Base-by-base conservation (phyloP, 805 yeast genomes). In the Candida silvatica region DNA sequence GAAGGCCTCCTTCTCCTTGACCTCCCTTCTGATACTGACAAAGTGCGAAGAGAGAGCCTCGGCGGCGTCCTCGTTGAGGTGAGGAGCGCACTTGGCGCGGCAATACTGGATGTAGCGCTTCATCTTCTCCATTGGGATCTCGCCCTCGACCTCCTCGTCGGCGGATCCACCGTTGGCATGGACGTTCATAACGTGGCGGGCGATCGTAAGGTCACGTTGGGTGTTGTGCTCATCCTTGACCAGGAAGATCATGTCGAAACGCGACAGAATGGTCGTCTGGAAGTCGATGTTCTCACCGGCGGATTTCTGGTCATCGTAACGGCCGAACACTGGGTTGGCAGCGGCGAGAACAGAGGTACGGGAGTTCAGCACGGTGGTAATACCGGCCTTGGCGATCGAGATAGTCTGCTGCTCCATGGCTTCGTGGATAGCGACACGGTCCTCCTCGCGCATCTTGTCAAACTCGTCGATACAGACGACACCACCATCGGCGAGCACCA, bases 371-470 rank as follows among this genome's bases (percentile, higher is more conserved):
- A 92, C 88, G 0, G 99, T 92, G 2, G 97, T 92, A 47, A 92
- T 92, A 58, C 99, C 99, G 7, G 99, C 99, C 58, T 92, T 92
- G 22, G 99, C 98, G 56, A 92, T 88, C 11, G 97, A 90, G 40
- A 92, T 92, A 0, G 98, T 92, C 61, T 92, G 99, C 61, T 92
- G 99, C 64, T 92, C 99, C 99, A 92, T 92, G 9, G 98, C 98
- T 67, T 92, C 99, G 60, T 92, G 99, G 46, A 92, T 92, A 0
- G 98, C 97, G 26, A 92, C 97, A 54, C 99, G 73, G 60, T 92
- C 98, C 56, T 92, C 97, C 52, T 92, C 99, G 56, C 97, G 72
- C 99, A 92, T 92, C 67, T 92, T 92, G 59, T 92, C 99, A 54
- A 92, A 92, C 69, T 92, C 99, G 66, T 92, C 99, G 52, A 92